Evolutionary conservation across 805 yeast genomes (phyloP), one percentile per base, ranked within the genome.

Genomic region (Teunomyces funiuensis): DNA sequence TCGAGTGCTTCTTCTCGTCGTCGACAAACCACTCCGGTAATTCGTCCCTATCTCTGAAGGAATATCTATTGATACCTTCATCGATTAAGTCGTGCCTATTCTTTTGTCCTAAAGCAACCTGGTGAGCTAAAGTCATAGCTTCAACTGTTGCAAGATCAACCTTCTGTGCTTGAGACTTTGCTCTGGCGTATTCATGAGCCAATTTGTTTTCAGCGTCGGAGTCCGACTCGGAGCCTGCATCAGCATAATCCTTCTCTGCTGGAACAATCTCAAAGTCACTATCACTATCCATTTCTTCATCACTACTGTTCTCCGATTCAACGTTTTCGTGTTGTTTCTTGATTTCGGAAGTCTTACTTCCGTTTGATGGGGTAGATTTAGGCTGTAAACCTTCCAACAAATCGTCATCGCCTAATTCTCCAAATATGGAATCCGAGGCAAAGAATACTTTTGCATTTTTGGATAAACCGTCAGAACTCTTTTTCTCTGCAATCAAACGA

Each of bases 71-170:
- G 65, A 85, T 87, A 29, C 97, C 97, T 55, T 93, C 97, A 55
- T 89, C 88, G n/a, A 88, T 71, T 42, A 91, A 71, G 56, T 89
- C 96, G 53, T 87, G 83, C 59, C 84, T 89, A 37, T 83, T 79
- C 70, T 75, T 85, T 55, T 88, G 89, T 7, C 97, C 97, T 18
- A 88, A 64, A 0, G 98, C 99, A 28, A 93, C 74, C 64, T 93
- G 89, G 60, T 93, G 99, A 0, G 99, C 99, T 54, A 93, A 70
- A 0, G 99, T 93, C 99, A 93, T 93, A 4, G 97, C 97, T 61
- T 89, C 95, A 1, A 85, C 95, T 2, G 97, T 89, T 14, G 93
- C 95, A 45, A 90, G 71, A 49, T 88, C 96, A 37, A 88, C 81
- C 45, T 80, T 84, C 39, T 79, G 73, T 44, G 77, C 69, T 50